phyloP scores from a whole-genome alignment of 1,284 basidiomycete species.

The Fistulinella cinereoalba region DNA sequence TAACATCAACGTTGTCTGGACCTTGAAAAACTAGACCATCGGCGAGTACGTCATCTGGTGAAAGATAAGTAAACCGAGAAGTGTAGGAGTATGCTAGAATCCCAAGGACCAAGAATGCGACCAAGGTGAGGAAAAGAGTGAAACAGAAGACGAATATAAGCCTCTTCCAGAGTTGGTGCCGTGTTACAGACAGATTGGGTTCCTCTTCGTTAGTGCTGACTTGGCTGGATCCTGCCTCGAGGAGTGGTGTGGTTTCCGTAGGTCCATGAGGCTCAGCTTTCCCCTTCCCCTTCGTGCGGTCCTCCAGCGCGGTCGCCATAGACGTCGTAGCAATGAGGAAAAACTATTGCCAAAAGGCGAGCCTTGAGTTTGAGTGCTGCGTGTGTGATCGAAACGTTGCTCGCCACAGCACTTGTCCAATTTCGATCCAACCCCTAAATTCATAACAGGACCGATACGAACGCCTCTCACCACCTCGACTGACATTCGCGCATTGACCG shows the following conservation, averaged over 20 bases:
- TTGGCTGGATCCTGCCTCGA: slow-evolving; percentile 24
- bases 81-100: slow-evolving; percentile 64
- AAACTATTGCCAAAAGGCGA: not conserved
- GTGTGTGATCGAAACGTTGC: slow-evolving; percentile 20
- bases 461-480: too few species aligned
- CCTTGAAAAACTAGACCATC: slow-evolving; percentile 56
- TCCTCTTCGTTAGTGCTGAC: slow-evolving; percentile 14
- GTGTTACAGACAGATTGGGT: slow-evolving; percentile 10
- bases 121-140: slow-evolving; percentile 40
- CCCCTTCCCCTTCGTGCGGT: slow-evolving; percentile 28
- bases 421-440: slow-evolving; percentile 8
- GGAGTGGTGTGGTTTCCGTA: slow-evolving; percentile 35
- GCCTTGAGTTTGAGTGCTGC: slow-evolving; percentile 7
- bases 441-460: not conserved
- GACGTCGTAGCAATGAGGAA: slow-evolving; percentile 10
- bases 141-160: slow-evolving; percentile 29
- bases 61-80: slow-evolving; percentile 49
- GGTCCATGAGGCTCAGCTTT: slow-evolving; percentile 26
- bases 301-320: slow-evolving; percentile 22
- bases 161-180: slow-evolving; percentile 28
- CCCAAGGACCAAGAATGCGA: slow-evolving; percentile 42
- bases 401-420: not conserved
- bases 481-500: too few species aligned
- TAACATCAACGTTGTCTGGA: slow-evolving; percentile 57
- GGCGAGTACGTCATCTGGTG: slow-evolving; percentile 56